Evolutionary conservation across 345 rosid species (phyloP), one percentile per base, ranked within the genome.

Genomic region (Salix udensis): DNA sequence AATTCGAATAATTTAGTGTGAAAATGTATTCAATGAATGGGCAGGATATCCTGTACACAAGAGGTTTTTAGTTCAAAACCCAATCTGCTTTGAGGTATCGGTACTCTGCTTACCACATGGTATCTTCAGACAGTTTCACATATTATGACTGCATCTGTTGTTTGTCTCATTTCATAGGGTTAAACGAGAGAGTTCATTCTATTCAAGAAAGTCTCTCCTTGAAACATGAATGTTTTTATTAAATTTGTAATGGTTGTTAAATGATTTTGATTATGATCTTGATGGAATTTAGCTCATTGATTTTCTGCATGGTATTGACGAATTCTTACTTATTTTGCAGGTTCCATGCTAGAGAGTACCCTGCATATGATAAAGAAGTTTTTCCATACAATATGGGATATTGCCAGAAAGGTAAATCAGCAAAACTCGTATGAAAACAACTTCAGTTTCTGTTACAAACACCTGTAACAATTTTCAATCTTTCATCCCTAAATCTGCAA

Each of bases 271-370:
- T 28, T 9, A 26, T 64, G 67, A 28, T 46, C 50, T 64, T 24
- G 37, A 14, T n/a, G 18, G 28, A 24, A 24, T 28, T 65, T 28
- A 16, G 1, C 11, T 10, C 21, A 0, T 31, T 6, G 4, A 28
- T 19, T 73, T 78, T 53, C 10, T 70, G 1, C 19, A 14, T 53
- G 53, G 3, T 31, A 46, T 30, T 60, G 30, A 30, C 3, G 26
- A 46, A 30, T 18, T 0, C 28, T 5, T 23, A 7, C 50, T 50
- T 21, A 77, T 30, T 73, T 79, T 61, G 74, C 82, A 93, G 98
- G 88, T 93, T 95, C 76, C 98, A 95, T 87, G 97, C 97, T 36
- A 93, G 85, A 84, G 98, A 95, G 81, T 95, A 90, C 79, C 98
- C 98, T 60, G 89, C 87, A 15, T 93, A 85, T 67, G 92, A 91